Evolutionary conservation across 2,329 filamentous ascomycete species (phyloP), one percentile per base, ranked within the genome.

Genomic region (Lasiodiplodia sp.): DNA sequence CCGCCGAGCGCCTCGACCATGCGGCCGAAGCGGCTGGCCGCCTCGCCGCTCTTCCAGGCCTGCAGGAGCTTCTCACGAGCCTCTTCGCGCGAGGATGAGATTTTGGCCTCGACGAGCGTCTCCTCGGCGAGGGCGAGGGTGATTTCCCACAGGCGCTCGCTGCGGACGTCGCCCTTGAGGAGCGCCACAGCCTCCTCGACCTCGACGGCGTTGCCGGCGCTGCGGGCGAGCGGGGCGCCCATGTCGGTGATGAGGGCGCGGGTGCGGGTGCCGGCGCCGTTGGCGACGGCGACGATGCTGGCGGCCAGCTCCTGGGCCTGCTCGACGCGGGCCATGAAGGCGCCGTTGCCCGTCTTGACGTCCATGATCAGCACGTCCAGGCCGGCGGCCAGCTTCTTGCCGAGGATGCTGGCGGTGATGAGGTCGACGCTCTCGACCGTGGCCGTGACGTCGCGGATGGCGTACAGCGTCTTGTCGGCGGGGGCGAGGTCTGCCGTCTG

Each of bases 301-400:
- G 25, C 52, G 18, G 67, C 67, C 67, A 68, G 38, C 21, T 56
- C 38, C 28, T 57, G 25, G 6, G 67, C 67, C 51, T 40, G 57
- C 21, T 64, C 58, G 12, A n/a, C 12, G 51, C 10, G 40, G 3
- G 67, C 60, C 67, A 68, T 68, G 58, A 68, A 68, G 7, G 67
- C 67, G 38, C 67, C 67, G n/a, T 44, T 68, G 10, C 67, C 67
- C 38, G 60, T 68, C 58, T 68, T 68, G 38, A 68, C 67, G 28
- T 68, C 67, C 67, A 68, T 68, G 16, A 68, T 37, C 51, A 68
- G 40, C n/a, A 68, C 67, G 40, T 68, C 67, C 28, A 68, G 52
- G 2, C 67, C 67, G 16, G 67, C 67, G 2, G 67, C 67, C 7
- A 68, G 52, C 60, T 68, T 68, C 67, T 68, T 68, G 3, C 58